Percentiles rank a stretch among this genome's conserved stretches.
Conservation (phyloP, 495 filamentous ascomycete species). For the Polyplosphaeria fusca region DNA sequence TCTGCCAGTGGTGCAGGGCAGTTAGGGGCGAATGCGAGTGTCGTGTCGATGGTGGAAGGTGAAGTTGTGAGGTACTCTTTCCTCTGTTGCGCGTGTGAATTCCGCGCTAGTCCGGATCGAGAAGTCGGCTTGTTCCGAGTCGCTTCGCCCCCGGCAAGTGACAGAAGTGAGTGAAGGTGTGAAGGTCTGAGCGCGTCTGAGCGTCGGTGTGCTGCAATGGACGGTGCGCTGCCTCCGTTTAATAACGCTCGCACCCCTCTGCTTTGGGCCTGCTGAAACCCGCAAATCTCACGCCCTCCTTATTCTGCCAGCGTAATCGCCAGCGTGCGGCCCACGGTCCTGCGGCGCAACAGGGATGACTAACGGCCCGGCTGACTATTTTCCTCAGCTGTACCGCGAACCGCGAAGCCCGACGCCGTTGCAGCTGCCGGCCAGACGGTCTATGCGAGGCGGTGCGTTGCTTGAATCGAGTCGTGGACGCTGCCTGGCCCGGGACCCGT, state of each 20-base stretch:
- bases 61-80: conserved; percentile 31
- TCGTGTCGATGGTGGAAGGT: conserved; percentile 22
- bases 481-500: conserved; percentile 10
- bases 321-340: conserved; percentile 4
- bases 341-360: conserved; percentile 23
- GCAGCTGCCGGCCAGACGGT: conserved; percentile 4
- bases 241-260: conserved; percentile 1
- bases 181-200: too few relatives aligned
- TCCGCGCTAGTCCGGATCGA: conserved; percentile 25
- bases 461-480: too few relatives aligned
- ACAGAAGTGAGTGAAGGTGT: not conserved
- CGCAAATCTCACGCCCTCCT: conserved; percentile 30
- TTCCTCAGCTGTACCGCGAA: conserved; percentile 15
- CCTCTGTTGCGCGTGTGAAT: conserved; percentile 30
- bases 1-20: conserved; percentile 1
- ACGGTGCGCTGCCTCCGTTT: not conserved
- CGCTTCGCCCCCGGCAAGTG: conserved; percentile 12
- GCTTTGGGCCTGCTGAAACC: conserved; percentile 28
- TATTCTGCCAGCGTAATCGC: conserved; percentile 27
- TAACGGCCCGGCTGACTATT: conserved; percentile 26
- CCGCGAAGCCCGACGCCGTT: conserved; percentile 13
- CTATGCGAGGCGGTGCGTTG: conserved; percentile 1
- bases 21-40: conserved; percentile 8
- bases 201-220: too few relatives aligned
- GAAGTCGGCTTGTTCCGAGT: conserved; percentile 23